These are phyloP conservation scores for Apophysomyces variabilis DNA, from an alignment of 371 early-diverging fungal genomes.

Conservation along the genomic window DNA sequence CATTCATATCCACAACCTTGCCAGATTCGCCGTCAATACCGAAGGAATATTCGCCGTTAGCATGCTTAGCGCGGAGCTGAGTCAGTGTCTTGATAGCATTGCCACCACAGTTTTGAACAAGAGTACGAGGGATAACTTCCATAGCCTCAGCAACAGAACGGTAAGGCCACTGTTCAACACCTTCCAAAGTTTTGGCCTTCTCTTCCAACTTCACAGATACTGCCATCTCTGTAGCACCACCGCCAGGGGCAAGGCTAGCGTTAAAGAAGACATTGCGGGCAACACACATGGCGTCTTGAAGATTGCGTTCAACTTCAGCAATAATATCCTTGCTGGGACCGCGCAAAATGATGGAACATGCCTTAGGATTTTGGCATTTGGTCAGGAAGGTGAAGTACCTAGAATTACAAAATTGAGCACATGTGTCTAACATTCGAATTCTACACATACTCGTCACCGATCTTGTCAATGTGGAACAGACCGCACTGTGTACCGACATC, in stretches of 20 bases:
- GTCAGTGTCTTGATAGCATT: conserved; percentile 95
- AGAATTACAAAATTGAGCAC: conserved; percentile 1
- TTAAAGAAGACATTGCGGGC: conserved; percentile 98
- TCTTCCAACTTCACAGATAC: conserved; percentile 87
- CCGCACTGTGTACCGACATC: conserved; percentile 98
- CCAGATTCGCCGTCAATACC: conserved; percentile 98
- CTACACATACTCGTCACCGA: conserved; percentile 94
- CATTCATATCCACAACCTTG: conserved; percentile 95
- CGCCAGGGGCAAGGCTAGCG: conserved; percentile 96
- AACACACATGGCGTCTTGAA: conserved; percentile 99
- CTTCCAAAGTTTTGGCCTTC: conserved; percentile 89
- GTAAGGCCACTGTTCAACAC: conserved; percentile 97
- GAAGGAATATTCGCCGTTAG: conserved; percentile 83
- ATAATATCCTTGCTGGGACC: conserved; percentile 99
- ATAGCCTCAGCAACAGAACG: conserved; percentile 94
- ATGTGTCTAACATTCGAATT: conserved; percentile 17
- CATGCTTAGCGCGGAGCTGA: conserved; percentile 95
- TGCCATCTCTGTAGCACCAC: conserved; percentile 99
- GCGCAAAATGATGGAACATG: conserved; percentile 98
- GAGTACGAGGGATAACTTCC: conserved; percentile 98
- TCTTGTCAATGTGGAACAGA: conserved; percentile 96
- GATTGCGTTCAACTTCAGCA: conserved; percentile 99
- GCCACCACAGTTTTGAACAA: conserved; percentile 99
- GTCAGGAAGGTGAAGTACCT: conserved; percentile 94
- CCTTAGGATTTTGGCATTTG: conserved; percentile 97